Conservation (phyloP, 2,329 filamentous ascomycete species). For the Cercospora zeina region DNA sequence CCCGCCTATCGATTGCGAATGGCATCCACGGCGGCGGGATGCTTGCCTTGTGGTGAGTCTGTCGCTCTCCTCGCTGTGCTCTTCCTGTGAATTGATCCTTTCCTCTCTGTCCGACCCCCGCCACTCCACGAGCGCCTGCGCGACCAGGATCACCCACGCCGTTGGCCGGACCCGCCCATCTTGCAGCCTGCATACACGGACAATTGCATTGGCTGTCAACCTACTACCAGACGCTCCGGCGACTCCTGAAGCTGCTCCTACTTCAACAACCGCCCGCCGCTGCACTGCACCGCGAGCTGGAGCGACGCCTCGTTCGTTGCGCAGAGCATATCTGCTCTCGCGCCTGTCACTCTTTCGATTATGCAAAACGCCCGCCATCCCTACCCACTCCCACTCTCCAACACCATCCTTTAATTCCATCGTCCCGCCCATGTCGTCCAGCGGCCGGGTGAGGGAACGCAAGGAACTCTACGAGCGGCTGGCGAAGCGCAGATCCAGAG, state of each 20-base stretch:
- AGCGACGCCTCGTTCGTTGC: slow-evolving; percentile 22
- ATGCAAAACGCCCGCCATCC: slow-evolving; percentile 21
- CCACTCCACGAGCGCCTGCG: slow-evolving; percentile 13
- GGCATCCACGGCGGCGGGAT: background rate
- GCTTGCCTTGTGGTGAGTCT: slow-evolving; percentile 6
- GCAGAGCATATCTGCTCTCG: slow-evolving; percentile 28
- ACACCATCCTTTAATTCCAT: slow-evolving; percentile 16
- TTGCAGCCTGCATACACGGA: slow-evolving; percentile 25
- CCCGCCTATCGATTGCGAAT: slow-evolving; percentile 21
- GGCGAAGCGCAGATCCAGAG: slow-evolving; percentile 10
- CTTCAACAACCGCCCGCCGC: slow-evolving; percentile 29
- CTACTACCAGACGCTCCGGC: slow-evolving; percentile 16
- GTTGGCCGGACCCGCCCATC: slow-evolving; percentile 17
- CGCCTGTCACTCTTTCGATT: slow-evolving; percentile 28
- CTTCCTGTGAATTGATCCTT: slow-evolving; percentile 13
- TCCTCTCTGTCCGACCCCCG: background rate
- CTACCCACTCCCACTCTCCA: slow-evolving; percentile 21
- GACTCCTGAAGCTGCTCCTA: slow-evolving; percentile 29
- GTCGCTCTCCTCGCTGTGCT: background rate
- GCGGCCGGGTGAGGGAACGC: slow-evolving; percentile 12
- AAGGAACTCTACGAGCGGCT: slow-evolving; percentile 18
- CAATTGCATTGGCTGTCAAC: slow-evolving; percentile 21
- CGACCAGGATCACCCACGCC: slow-evolving; percentile 19
- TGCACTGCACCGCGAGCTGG: slow-evolving; percentile 5
- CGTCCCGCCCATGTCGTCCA: slow-evolving; percentile 33